Evolutionary conservation across 2,329 filamentous ascomycete species (phyloP).

Genomic region (Epichloe typhina): DNA sequence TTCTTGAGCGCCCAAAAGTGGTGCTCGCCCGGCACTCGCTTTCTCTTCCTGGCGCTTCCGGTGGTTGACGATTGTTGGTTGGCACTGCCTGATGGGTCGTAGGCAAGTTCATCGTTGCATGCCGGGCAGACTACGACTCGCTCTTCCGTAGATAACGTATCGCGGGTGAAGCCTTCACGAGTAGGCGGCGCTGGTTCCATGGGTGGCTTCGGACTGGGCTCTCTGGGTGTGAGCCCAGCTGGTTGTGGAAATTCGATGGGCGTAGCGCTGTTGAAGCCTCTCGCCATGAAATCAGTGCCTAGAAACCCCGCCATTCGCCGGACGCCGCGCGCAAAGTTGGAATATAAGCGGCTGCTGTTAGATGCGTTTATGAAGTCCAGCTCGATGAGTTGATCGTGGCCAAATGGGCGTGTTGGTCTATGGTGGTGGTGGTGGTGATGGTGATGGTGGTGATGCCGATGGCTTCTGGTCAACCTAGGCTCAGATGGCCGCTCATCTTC

Average conservation of each 20-base stretch:
- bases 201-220: slow-evolving; percentile 27
- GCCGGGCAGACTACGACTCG: slow-evolving; percentile 71
- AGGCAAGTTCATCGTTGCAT: slow-evolving; percentile 72
- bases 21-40: slow-evolving; percentile 48
- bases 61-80: slow-evolving; percentile 8
- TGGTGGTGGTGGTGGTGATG: slow-evolving; percentile 8
- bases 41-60: slow-evolving; percentile 24
- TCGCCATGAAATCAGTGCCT: slow-evolving; percentile 10
- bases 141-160: slow-evolving; percentile 48
- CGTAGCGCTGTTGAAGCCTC: slow-evolving; percentile 7
- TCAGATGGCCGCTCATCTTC: slow-evolving; percentile 16
- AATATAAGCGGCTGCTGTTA: slow-evolving; percentile 6
- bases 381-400: slow-evolving; percentile 13
- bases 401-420: background rate
- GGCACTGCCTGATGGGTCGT: slow-evolving; percentile 40
- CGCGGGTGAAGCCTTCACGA: slow-evolving; percentile 67
- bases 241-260: slow-evolving; percentile 12
- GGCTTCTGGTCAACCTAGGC: slow-evolving; percentile 2
- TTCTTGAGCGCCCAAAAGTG: slow-evolving; percentile 86
- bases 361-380: slow-evolving; percentile 13
- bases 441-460: slow-evolving; percentile 7
- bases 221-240: slow-evolving; percentile 20
- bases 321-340: slow-evolving; percentile 12
- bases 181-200: slow-evolving; percentile 53
- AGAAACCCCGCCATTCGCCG: slow-evolving; percentile 16